Percentiles rank a stretch among this genome's conserved stretches.
Evolutionary conservation across 164 flowering plant genomes (phyloP).

Genomic region (Paratinospora sagittata): DNA sequence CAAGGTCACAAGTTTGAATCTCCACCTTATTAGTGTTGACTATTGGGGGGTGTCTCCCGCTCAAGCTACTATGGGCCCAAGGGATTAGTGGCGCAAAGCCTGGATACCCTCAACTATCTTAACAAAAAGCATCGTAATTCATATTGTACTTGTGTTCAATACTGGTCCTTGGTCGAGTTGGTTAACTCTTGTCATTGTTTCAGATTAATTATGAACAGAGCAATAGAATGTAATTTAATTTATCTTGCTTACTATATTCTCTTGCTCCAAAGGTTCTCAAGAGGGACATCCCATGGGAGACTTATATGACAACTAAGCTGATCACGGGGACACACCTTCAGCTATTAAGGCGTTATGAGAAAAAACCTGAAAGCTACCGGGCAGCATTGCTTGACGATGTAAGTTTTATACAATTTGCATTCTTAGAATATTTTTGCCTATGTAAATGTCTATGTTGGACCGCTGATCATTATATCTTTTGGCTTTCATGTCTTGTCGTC

Average conservation of each 20-base stretch:
- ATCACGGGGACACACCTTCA: slow-evolving; percentile 91
- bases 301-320: slow-evolving; percentile 91
- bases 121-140: too few species aligned
- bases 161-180: neutral
- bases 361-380: slow-evolving; percentile 65
- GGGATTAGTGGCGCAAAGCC: too few species aligned
- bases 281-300: slow-evolving; percentile 99
- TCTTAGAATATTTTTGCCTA: neutral
- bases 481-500: neutral
- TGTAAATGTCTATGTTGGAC: neutral
- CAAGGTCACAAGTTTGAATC: too few species aligned
- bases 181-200: neutral
- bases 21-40: too few species aligned
- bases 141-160: neutral
- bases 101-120: too few species aligned
- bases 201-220: neutral
- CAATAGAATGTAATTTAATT: neutral
- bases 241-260: slow-evolving; percentile 9
- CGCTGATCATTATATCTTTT: neutral
- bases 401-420: slow-evolving; percentile 17
- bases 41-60: too few species aligned
- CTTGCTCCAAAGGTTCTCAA: slow-evolving; percentile 55
- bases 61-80: too few species aligned
- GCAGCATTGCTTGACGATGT: slow-evolving; percentile 88
- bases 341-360: slow-evolving; percentile 87